Base-by-base conservation (phyloP, 176 grass and related monocot genomes). In the Oryza meridionalis region DNA sequence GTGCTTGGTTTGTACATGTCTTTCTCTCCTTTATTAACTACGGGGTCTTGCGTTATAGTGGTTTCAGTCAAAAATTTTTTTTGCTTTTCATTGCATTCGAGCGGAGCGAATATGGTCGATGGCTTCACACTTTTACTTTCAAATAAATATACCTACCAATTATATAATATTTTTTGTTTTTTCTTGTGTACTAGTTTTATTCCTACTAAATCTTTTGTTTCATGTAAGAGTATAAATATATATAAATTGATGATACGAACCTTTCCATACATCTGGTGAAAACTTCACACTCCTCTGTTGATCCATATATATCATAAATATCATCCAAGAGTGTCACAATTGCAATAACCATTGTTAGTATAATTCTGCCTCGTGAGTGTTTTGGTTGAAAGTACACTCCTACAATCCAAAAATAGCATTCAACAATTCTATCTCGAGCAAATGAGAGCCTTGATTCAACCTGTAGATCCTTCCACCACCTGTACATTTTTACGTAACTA, bases 381-480 rank as follows among this genome's bases (percentile, higher is more conserved):
- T 2, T 31, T 46, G 62, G 77, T 32, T 47, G 42, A 17, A 47
- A 79, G 1, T 79, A 79, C 29, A 66, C 76, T 78, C 77, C 42
- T 32, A 79, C 29, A 42, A 79, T 67, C 77, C 77, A 79, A 2
- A 67, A 8, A n/a, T 79, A 79, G 27, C 63, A 79, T 27, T 79
- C 77, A 40, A 78, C 76, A 1, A 78, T 26, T 78, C 76, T 65
- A 66, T 78, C 76, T 31, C 61, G 37, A 29, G 77, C 77, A 49
- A 79, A 67, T 4, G 77, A 43, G 25, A 79, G 62, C 3, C 9
- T 79, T 11, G 77, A 79, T n/a, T 49, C 16, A 49, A 79, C 1
- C 7, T 79, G 15, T 4, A 67, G 25, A 49, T 79, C 63, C 42
- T 45, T 79, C 77, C 77, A 79, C 63, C 77, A 79, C 77, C 77